Evolutionary conservation across 306 rosid genomes (phyloP).

Genomic region (Prinsepia uniflora): DNA sequence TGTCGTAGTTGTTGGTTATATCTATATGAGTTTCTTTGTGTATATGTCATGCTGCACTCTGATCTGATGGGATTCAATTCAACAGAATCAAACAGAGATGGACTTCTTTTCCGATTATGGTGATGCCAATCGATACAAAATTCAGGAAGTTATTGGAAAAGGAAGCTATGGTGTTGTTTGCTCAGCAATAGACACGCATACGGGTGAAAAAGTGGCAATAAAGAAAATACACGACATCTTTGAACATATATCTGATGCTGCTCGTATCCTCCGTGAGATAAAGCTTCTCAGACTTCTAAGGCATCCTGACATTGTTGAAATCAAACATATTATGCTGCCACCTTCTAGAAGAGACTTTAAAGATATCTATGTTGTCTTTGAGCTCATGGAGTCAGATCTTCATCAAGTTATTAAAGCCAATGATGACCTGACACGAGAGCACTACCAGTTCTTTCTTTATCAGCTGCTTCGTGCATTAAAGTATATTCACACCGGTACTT

Average conservation of each 20-base stretch:
- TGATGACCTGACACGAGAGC: slow-evolving; percentile 82
- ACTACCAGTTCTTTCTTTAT: slow-evolving; percentile 90
- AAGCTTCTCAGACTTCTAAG: slow-evolving; percentile 91
- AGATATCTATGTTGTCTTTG: slow-evolving; percentile 93
- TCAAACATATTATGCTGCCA: slow-evolving; percentile 83
- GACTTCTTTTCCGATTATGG: slow-evolving; percentile 94
- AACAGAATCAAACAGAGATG: slow-evolving; percentile 69
- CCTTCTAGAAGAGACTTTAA: slow-evolving; percentile 82
- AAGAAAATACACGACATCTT: slow-evolving; percentile 88
- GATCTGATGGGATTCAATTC: slow-evolving; percentile 26
- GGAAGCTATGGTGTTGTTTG: slow-evolving; percentile 98
- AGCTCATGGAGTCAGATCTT: slow-evolving; percentile 94
- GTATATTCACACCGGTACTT: slow-evolving; percentile 80
- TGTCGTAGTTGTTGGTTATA: background rate
- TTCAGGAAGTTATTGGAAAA: slow-evolving; percentile 89
- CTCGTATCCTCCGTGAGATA: slow-evolving; percentile 98
- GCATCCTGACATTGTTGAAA: slow-evolving; percentile 97
- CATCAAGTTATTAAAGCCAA: slow-evolving; percentile 98
- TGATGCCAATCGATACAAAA: slow-evolving; percentile 78
- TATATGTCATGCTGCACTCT: slow-evolving; percentile 13
- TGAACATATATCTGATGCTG: slow-evolving; percentile 90
- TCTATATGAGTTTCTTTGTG: background rate
- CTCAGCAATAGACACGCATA: slow-evolving; percentile 89
- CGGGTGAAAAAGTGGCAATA: slow-evolving; percentile 86
- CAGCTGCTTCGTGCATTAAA: slow-evolving; percentile 95